These are phyloP conservation scores for Byssoonygena ceratinophila DNA, from an alignment of 2,329 filamentous ascomycete species.

Conservation along the genomic window DNA sequence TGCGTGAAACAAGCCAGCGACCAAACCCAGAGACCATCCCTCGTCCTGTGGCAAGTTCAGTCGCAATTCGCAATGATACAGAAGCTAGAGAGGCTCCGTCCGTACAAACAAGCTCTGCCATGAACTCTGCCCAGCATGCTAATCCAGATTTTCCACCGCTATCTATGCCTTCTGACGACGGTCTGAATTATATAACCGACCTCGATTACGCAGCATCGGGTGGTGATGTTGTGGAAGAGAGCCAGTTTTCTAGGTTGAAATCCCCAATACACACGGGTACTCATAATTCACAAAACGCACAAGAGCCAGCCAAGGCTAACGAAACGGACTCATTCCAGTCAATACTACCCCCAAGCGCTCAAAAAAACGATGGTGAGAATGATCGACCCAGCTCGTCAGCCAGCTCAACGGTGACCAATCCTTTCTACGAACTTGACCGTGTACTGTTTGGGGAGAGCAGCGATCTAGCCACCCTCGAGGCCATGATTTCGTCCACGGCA, in stretches of 20 bases:
- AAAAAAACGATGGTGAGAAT: constrained; percentile 6
- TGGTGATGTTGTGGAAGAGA: background rate
- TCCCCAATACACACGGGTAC: background rate
- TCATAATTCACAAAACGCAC: background rate
- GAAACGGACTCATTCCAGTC: constrained; percentile 2
- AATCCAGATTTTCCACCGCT: background rate
- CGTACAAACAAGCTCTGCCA: background rate
- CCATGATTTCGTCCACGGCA: constrained; percentile 7
- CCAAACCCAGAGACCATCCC: background rate
- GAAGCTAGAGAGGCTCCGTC: background rate
- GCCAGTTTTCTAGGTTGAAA: background rate
- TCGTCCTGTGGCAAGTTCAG: background rate
- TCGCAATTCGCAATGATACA: background rate
- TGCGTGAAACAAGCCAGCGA: background rate
- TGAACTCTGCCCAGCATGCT: constrained; percentile 8
- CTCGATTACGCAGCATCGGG: constrained; percentile 1
- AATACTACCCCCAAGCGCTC: constrained; percentile 5
- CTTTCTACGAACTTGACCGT: constrained; percentile 23
- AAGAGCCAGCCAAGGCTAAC: background rate
- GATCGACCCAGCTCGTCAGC: constrained; percentile 10
- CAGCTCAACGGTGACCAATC: constrained; percentile 23
- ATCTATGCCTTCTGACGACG: constrained; percentile 11
- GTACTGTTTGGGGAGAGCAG: background rate
- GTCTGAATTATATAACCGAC: constrained; percentile 12
- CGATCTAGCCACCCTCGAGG: background rate